A percentile compares a stretch with the other conserved stretches of the same genome.
Conservation (phyloP, 2,329 filamentous ascomycete species). For the Curvularia spicifera region DNA sequence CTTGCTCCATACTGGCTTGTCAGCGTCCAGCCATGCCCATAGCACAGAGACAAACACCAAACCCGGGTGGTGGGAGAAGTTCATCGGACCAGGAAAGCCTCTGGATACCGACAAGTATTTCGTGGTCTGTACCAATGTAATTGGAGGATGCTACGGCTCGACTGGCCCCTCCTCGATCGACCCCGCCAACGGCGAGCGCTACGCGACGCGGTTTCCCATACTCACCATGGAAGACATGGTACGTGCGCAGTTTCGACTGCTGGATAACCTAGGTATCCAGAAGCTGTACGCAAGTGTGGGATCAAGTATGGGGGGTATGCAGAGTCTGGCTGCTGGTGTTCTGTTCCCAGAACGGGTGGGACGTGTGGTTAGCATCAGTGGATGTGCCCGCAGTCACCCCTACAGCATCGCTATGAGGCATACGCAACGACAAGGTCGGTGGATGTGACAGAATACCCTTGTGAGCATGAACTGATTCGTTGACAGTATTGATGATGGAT, state of each 20-base stretch:
- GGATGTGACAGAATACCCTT: neutral
- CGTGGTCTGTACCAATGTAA: constrained; percentile 93
- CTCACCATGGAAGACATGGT: constrained; percentile 98
- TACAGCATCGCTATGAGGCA: constrained; percentile 99
- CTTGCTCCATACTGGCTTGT: constrained; percentile 89
- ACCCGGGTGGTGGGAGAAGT: constrained; percentile 98
- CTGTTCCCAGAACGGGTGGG: constrained; percentile 83
- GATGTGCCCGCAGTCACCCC: constrained; percentile 91
- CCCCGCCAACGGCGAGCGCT: constrained; percentile 83
- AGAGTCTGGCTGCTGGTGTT: constrained; percentile 84
- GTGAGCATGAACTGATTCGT: constrained; percentile 14
- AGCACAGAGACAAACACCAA: constrained; percentile 86
- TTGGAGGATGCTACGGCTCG: constrained; percentile 94
- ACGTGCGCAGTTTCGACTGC: constrained; percentile 86
- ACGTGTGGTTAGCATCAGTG: constrained; percentile 86
- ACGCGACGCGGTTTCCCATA: constrained; percentile 94
- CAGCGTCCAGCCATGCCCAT: constrained; percentile 95
- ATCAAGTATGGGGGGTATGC: constrained; percentile 98
- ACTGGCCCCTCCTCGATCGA: constrained; percentile 90
- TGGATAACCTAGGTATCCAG: constrained; percentile 77
- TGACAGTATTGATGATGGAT: constrained; percentile 91
- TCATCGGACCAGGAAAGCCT: constrained; percentile 85
- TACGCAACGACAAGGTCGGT: constrained; percentile 79
- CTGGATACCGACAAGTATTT: constrained; percentile 92
- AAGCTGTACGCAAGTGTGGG: constrained; percentile 91